Evolutionary conservation across 2,329 filamentous ascomycete species (phyloP), one percentile per base, ranked within the genome.

Genomic region (Samsoniella hepiali): DNA sequence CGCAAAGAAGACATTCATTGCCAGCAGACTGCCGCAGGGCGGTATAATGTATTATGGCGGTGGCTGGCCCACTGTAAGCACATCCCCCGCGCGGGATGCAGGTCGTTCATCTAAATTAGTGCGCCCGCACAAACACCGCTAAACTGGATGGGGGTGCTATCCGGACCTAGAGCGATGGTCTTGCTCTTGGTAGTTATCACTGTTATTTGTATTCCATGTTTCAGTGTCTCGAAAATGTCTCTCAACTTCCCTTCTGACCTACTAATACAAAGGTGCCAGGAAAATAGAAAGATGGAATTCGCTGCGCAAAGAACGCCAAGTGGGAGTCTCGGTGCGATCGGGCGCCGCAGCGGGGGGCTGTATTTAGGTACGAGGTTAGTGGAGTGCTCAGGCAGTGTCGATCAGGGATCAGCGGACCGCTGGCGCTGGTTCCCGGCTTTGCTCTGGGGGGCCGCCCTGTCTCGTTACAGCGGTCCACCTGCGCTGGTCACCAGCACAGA

Each of bases 371-470:
- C 45, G 29, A 8, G 22, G 45, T 8, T 22, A 11, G 45, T 49
- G 45, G 45, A 31, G 45, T 40, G 13, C 11, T 40, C 38, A 45
- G 42, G 42, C 42, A 22, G 42, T 22, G 42, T 17, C 50, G 34
- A 53, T 34, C 11, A 42, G 31, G 54, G 55, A 59, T 59, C 45
- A 59, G 45, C 57, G 57, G 57, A 59, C 32, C 57, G 44, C 15
- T 31, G 7, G 32, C 11, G 44, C 31, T 49, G 57, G 38, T 2
- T 13, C 17, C 29, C 32, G 15, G 49, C 49, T 27, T 22, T 50
- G 47, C 22, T 31, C 9, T 50, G 17, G 17, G 17, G 17, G 42
- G 27, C 54, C 27, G 54, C 54, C 31, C 42, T 58, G 44, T 17
- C 27, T 58, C 44, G 42, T 38, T 49, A 13, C 56, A 49, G 22